Evolutionary conservation across 2,329 filamentous ascomycete genomes (phyloP).

Genomic region (Aureobasidium pullulans): DNA sequence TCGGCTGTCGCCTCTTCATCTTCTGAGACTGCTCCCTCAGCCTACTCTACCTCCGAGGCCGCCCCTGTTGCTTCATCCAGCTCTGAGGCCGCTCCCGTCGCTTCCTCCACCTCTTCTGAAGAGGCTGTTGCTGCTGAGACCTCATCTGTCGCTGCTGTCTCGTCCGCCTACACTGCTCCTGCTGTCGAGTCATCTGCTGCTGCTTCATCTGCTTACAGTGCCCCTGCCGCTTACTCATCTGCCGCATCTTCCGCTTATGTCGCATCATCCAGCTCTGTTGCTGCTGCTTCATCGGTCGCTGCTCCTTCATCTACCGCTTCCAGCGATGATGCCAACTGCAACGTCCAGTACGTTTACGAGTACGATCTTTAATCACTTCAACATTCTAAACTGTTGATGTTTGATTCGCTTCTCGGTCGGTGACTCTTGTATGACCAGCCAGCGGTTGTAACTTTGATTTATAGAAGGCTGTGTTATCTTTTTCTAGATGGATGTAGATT

Average conservation of each 20-base stretch:
- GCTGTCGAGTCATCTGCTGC: background rate
- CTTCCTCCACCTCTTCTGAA: background rate
- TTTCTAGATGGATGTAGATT: too few relatives aligned
- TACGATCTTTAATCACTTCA: conserved; percentile 11
- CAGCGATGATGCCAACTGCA: conserved; percentile 14
- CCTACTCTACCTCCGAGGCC: conserved; percentile 10
- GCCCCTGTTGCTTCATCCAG: background rate
- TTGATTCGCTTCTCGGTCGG: background rate
- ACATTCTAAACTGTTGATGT: background rate
- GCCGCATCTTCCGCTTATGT: background rate
- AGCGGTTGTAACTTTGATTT: too few relatives aligned
- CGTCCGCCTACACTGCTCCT: background rate
- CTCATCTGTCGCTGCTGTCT: background rate
- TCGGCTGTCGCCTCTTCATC: background rate
- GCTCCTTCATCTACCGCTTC: background rate
- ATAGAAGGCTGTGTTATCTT: too few relatives aligned
- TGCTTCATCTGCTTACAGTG: background rate
- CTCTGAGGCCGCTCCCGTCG: conserved; percentile 5
- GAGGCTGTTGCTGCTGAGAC: background rate
- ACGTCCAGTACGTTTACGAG: conserved; percentile 20
- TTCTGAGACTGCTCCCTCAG: conserved; percentile 8
- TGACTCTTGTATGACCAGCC: too few relatives aligned
- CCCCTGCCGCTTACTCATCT: background rate
- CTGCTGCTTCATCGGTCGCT: background rate
- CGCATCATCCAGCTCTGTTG: background rate